Percentiles rank a stretch among this genome's conserved stretches.
Evolutionary conservation across 306 rosid genomes (phyloP).

Genomic region (Lagenaria siceraria): DNA sequence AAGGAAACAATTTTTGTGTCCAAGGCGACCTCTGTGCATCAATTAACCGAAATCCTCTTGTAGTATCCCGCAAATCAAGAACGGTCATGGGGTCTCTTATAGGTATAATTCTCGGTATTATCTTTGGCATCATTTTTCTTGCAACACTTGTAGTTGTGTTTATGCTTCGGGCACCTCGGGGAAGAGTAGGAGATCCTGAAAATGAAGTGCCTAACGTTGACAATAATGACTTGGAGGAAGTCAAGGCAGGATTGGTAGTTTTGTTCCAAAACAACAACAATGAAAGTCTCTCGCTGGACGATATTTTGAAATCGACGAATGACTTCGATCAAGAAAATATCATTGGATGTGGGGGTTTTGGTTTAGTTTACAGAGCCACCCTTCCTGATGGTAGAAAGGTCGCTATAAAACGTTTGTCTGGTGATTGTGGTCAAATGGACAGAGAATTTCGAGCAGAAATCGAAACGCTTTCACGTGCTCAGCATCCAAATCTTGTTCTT

Average conservation of each 20-base stretch:
- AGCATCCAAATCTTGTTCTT: constrained; percentile 31
- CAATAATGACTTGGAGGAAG: not conserved
- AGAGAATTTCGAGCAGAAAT: constrained; percentile 34
- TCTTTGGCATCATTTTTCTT: not conserved
- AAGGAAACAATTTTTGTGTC: constrained; percentile 12
- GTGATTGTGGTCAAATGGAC: constrained; percentile 36
- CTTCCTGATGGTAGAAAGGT: constrained; percentile 28
- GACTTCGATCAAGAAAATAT: constrained; percentile 26
- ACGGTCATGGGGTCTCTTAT: constrained; percentile 6
- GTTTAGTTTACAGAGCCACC: constrained; percentile 30
- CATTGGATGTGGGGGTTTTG: constrained; percentile 37
- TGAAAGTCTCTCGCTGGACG: constrained; percentile 24
- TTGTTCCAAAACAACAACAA: not conserved
- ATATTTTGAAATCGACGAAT: constrained; percentile 22
- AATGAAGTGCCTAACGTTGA: not conserved
- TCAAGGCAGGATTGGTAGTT: not conserved
- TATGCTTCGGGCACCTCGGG: not conserved
- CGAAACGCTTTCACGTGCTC: constrained; percentile 37
- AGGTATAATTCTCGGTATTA: constrained; percentile 22
- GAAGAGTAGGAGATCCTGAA: not conserved
- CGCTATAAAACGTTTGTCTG: constrained; percentile 31
- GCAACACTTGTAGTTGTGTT: constrained; percentile 12
- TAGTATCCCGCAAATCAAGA: not conserved
- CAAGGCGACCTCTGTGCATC: not conserved
- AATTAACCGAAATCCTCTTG: not conserved